Percentiles rank a stretch among this genome's conserved stretches.
phyloP scores from a whole-genome alignment of 164 flowering plant species.

The Chloranthus sessilifolius region DNA sequence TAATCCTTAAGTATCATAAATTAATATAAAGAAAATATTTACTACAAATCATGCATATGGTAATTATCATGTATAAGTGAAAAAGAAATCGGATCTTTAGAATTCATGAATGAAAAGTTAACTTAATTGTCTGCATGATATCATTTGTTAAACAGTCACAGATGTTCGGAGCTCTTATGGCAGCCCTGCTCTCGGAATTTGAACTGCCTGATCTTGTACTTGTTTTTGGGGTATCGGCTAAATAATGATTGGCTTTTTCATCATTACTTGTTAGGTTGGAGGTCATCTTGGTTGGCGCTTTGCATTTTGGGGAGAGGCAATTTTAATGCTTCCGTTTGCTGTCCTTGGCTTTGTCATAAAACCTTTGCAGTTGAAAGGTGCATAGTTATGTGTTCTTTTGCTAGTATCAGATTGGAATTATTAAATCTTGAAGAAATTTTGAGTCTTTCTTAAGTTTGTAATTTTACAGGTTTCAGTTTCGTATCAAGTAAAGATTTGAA shows the following conservation, averaged over 20 bases:
- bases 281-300: slow-evolving; percentile 59
- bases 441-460: not conserved
- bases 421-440: not conserved
- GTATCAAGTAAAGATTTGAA: slow-evolving; percentile 31
- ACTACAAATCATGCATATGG: too few relatives aligned
- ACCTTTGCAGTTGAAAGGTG: slow-evolving; percentile 91
- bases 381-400: not conserved
- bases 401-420: not conserved
- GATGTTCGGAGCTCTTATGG: too few relatives aligned
- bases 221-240: too few relatives aligned
- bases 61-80: too few relatives aligned
- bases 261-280: slow-evolving; percentile 53
- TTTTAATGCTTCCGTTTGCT: slow-evolving; percentile 91
- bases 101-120: too few relatives aligned
- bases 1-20: too few relatives aligned
- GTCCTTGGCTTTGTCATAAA: slow-evolving; percentile 79
- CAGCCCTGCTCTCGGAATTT: not conserved
- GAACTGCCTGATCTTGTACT: not conserved
- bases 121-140: too few relatives aligned
- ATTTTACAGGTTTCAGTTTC: slow-evolving; percentile 57
- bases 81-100: too few relatives aligned
- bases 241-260: slow-evolving; percentile 6
- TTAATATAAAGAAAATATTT: too few relatives aligned
- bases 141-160: too few relatives aligned
- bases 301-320: slow-evolving; percentile 78